Conservation (phyloP, 768 basidiomycete species). For the Termitomyces sp. region DNA sequence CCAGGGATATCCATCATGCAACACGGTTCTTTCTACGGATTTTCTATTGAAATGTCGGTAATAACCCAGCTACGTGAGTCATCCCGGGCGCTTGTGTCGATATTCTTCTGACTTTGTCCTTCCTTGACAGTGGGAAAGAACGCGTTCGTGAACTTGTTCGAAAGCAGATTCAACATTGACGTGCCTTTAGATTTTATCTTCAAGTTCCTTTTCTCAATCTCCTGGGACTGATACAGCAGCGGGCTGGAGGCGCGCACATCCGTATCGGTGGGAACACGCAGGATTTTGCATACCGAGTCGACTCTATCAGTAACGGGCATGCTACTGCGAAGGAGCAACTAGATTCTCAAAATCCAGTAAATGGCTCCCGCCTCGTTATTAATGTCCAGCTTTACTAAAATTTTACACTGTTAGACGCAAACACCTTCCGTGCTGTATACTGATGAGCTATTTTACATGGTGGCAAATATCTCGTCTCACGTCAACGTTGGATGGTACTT, state of each 20-base stretch:
- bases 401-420: conserved; percentile 36
- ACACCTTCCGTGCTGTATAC: conserved; percentile 69
- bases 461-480: conserved; percentile 53
- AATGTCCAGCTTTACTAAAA: not conserved
- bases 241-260: conserved; percentile 51
- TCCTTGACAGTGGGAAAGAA: conserved; percentile 46
- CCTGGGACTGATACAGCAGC: conserved; percentile 52
- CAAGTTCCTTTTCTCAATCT: conserved; percentile 63
- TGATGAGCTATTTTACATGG: conserved; percentile 61
- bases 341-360: conserved; percentile 27
- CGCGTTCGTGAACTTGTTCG: conserved; percentile 30
- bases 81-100: conserved; percentile 13
- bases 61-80: conserved; percentile 61
- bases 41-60: conserved; percentile 76
- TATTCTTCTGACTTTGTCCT: not conserved
- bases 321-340: conserved; percentile 41
- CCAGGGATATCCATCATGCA: conserved; percentile 36
- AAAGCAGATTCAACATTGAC: conserved; percentile 1
- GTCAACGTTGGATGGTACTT: conserved; percentile 65
- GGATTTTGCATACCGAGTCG: conserved; percentile 44
- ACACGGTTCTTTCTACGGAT: conserved; percentile 61
- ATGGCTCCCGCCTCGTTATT: not conserved
- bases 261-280: conserved; percentile 69
- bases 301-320: conserved; percentile 34
- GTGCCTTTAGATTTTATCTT: conserved; percentile 38